These are phyloP conservation scores for Manihot esculenta DNA, from an alignment of 441 rosid species.

Conservation along the genomic window DNA sequence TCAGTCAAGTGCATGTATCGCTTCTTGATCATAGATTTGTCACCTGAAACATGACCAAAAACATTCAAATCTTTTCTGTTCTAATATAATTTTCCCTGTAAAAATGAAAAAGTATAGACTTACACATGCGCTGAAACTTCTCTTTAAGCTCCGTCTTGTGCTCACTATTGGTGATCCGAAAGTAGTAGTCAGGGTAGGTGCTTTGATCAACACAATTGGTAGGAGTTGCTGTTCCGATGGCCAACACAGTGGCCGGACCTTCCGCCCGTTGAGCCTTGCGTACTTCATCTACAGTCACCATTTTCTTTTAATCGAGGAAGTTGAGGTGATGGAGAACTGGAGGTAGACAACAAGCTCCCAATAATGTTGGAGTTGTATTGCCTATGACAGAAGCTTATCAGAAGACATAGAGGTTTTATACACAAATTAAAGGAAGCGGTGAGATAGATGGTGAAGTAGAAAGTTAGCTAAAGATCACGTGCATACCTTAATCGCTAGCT, in stretches of 20 bases:
- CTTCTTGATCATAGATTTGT: slow-evolving; percentile 45
- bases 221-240: slow-evolving; percentile 44
- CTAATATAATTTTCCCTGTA: too few relatives aligned
- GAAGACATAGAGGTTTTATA: neutral
- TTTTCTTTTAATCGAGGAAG: neutral
- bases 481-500: neutral
- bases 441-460: neutral
- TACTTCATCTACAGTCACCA: slow-evolving; percentile 42
- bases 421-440: neutral
- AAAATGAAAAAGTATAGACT: neutral
- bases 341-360: neutral
- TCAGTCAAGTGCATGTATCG: slow-evolving; percentile 41
- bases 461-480: slow-evolving; percentile 22
- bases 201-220: slow-evolving; percentile 36
- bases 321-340: neutral
- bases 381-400: neutral
- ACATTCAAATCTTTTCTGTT: too few relatives aligned
- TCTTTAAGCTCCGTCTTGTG: slow-evolving; percentile 43
- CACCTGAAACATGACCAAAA: slow-evolving; percentile 30
- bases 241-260: slow-evolving; percentile 44
- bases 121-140: slow-evolving; percentile 51
- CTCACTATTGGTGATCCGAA: slow-evolving; percentile 42
- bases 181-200: slow-evolving; percentile 40
- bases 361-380: neutral
- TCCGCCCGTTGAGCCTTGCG: slow-evolving; percentile 37